These are phyloP conservation scores for Paramyrothecium roridum DNA, from an alignment of 2,329 filamentous ascomycete genomes.

Conservation along the genomic window DNA sequence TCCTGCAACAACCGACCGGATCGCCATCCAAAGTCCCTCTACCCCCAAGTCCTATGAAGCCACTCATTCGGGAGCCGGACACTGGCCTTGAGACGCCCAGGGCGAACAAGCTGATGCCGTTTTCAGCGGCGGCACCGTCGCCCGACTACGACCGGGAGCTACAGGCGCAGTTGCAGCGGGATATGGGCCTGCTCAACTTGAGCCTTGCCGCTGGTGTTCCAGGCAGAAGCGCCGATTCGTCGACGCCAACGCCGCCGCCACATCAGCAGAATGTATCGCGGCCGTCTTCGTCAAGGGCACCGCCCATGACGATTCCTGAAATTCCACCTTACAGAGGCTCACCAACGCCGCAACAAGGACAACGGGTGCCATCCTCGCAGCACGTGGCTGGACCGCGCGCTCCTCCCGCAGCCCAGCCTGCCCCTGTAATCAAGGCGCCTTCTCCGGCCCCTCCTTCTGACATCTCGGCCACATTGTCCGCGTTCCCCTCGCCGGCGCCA, in stretches of 20 bases:
- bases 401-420: slow-evolving; percentile 9
- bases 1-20: slow-evolving; percentile 26
- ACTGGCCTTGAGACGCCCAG: slow-evolving; percentile 42
- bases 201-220: slow-evolving; percentile 13
- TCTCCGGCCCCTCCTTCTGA: slow-evolving; percentile 27
- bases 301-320: slow-evolving; percentile 45
- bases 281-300: slow-evolving; percentile 34
- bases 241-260: slow-evolving; percentile 27
- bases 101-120: slow-evolving; percentile 41
- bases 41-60: slow-evolving; percentile 40
- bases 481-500: slow-evolving; percentile 56
- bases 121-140: slow-evolving; percentile 38
- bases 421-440: slow-evolving; percentile 18
- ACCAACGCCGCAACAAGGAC: slow-evolving; percentile 20
- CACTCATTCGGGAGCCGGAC: slow-evolving; percentile 17
- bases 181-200: slow-evolving; percentile 57
- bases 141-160: slow-evolving; percentile 59
- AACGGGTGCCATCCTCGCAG: slow-evolving; percentile 22
- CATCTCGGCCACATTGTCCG: slow-evolving; percentile 32
- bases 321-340: slow-evolving; percentile 52
- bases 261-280: slow-evolving; percentile 25
- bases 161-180: slow-evolving; percentile 61
- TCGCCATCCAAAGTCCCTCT: slow-evolving; percentile 61
- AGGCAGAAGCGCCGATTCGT: slow-evolving; percentile 6
- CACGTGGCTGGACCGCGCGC: slow-evolving; percentile 19